phyloP scores from a whole-genome alignment of 805 yeast genomes.

The Candida taoyuanica region DNA sequence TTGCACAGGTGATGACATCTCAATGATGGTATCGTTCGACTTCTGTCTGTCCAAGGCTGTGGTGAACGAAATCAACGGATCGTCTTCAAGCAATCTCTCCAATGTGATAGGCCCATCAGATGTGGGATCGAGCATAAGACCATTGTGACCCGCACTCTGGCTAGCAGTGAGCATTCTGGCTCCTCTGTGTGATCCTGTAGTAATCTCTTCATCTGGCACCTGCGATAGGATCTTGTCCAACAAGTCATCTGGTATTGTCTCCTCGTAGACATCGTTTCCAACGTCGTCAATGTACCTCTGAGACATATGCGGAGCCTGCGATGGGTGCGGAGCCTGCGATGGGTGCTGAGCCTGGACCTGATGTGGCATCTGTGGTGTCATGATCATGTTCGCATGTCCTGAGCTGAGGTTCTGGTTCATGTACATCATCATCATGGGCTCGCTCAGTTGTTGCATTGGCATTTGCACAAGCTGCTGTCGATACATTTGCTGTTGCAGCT shows the following conservation, averaged over 20 bases:
- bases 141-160: constrained; percentile 12
- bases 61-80: constrained; percentile 25
- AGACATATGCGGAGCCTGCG: too few species aligned
- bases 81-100: constrained; percentile 26
- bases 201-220: constrained; percentile 20
- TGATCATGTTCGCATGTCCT: constrained; percentile 1
- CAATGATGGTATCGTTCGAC: constrained; percentile 28
- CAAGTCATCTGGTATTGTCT: constrained; percentile 13
- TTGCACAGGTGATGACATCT: constrained; percentile 18
- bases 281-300: too few species aligned
- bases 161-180: constrained; percentile 4
- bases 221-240: constrained; percentile 13
- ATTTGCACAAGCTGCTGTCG: neutral
- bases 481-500: neutral
- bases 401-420: constrained; percentile 2
- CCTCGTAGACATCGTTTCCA: constrained; percentile 6
- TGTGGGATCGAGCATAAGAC: neutral
- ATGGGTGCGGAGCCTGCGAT: neutral
- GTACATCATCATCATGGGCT: constrained; percentile 1
- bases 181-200: constrained; percentile 17
- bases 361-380: neutral
- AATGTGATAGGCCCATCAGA: constrained; percentile 18
- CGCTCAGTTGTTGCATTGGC: constrained; percentile 1
- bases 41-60: constrained; percentile 25
- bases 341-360: neutral